A percentile compares a stretch with the other conserved stretches of the same genome.
These are phyloP conservation scores for Aspergillus felis DNA, from an alignment of 2,329 filamentous ascomycete species.

Conservation along the genomic window DNA sequence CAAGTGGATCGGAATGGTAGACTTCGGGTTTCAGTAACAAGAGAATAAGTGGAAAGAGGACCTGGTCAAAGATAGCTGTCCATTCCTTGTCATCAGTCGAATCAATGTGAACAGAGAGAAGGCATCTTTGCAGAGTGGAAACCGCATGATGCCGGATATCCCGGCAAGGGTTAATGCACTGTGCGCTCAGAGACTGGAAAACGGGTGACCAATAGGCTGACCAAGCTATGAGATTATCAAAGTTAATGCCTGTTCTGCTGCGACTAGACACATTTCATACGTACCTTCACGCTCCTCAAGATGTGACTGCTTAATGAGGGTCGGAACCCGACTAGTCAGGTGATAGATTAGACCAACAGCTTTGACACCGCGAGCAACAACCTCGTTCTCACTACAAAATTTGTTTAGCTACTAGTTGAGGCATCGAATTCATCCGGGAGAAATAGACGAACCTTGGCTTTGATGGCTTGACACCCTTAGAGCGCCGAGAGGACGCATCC, in stretches of 20 bases:
- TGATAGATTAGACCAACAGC: slow-evolving; percentile 78
- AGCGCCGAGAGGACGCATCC: slow-evolving; percentile 51
- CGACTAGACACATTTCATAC: slow-evolving; percentile 12
- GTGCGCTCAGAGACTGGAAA: slow-evolving; percentile 79
- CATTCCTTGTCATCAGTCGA: slow-evolving; percentile 84
- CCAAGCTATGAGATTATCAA: slow-evolving; percentile 62
- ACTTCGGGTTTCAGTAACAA: slow-evolving; percentile 90
- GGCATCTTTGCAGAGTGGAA: slow-evolving; percentile 74
- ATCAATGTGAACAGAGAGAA: slow-evolving; percentile 79
- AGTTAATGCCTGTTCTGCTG: slow-evolving; percentile 8
- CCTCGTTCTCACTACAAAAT: slow-evolving; percentile 59
- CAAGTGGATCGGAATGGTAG: slow-evolving; percentile 81
- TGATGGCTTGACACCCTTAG: slow-evolving; percentile 51
- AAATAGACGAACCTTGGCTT: slow-evolving; percentile 52
- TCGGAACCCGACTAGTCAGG: slow-evolving; percentile 75
- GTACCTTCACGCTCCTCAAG: slow-evolving; percentile 78
- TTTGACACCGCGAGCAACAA: slow-evolving; percentile 72
- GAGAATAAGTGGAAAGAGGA: slow-evolving; percentile 86
- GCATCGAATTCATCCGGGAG: neutral
- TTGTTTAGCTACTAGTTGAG: slow-evolving; percentile 13
- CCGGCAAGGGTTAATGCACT: slow-evolving; percentile 91
- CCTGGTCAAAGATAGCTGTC: slow-evolving; percentile 91
- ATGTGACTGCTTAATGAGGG: slow-evolving; percentile 88
- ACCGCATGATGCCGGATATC: slow-evolving; percentile 90
- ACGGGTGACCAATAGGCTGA: slow-evolving; percentile 97